Percentiles rank a stretch among this genome's conserved stretches.
Conservation (phyloP, 352 stramenopile species). For the Pythium coloratum region DNA sequence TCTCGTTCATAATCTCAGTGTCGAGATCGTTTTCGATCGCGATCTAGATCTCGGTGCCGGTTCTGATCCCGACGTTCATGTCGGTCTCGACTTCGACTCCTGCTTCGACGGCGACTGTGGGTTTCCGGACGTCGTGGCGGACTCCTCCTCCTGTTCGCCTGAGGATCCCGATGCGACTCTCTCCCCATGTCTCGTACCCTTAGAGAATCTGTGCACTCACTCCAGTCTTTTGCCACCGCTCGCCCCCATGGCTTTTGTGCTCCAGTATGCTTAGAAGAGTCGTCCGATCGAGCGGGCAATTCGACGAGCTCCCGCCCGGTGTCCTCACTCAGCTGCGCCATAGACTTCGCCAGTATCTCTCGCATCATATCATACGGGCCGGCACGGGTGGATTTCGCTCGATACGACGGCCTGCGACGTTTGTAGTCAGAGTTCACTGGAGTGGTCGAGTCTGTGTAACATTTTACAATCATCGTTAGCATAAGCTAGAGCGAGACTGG, state of each 20-base stretch:
- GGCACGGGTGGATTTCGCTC: constrained; percentile 39
- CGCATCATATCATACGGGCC: constrained; percentile 44
- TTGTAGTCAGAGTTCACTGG: constrained; percentile 37
- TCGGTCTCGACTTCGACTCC: constrained; percentile 17
- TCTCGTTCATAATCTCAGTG: not conserved
- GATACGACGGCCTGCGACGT: constrained; percentile 58
- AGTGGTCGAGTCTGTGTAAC: not conserved
- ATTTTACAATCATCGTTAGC: no score
- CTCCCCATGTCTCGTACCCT: constrained; percentile 38
- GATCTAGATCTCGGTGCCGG: not conserved
- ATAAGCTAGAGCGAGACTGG: no score
- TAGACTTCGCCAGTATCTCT: constrained; percentile 67
- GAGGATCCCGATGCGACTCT: not conserved
- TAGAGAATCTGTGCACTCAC: constrained; percentile 37
- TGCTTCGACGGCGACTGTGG: not conserved
- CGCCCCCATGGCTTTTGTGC: not conserved
- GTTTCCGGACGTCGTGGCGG: not conserved
- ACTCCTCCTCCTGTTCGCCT: not conserved
- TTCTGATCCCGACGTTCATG: not conserved
- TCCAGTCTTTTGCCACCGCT: constrained; percentile 11
- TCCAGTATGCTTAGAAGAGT: not conserved
- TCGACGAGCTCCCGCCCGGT: constrained; percentile 35
- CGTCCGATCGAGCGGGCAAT: not conserved
- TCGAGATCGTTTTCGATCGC: not conserved
- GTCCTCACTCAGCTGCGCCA: constrained; percentile 52